Evolutionary conservation across 305 asterid genomes (phyloP).

Genomic region (Fraxinus latifolia): DNA sequence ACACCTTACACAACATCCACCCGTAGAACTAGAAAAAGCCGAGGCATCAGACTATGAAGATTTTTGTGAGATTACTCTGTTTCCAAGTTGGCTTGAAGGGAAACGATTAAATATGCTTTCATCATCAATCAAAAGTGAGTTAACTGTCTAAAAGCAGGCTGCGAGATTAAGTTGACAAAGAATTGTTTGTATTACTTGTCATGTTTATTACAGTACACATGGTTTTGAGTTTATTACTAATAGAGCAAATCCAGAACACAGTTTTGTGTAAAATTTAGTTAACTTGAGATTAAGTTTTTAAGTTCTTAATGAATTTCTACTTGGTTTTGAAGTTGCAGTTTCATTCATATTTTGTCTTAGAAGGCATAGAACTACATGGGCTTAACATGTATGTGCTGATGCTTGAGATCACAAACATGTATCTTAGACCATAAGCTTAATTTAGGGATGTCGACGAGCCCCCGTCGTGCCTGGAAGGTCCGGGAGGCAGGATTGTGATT

Average conservation of each 20-base stretch:
- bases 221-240: background rate
- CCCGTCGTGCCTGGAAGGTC: background rate
- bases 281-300: background rate
- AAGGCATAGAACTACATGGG: background rate
- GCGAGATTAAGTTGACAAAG: background rate
- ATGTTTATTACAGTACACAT: background rate
- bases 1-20: conserved; percentile 19
- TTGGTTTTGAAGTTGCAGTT: background rate
- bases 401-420: background rate
- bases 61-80: background rate
- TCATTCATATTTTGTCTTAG: background rate
- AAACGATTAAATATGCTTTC: background rate
- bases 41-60: conserved; percentile 10
- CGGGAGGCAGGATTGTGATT: background rate
- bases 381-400: background rate
- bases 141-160: background rate
- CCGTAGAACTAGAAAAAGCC: conserved; percentile 30
- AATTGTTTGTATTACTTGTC: background rate
- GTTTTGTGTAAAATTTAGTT: background rate
- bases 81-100: background rate
- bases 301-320: background rate
- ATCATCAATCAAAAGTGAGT: background rate
- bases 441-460: background rate
- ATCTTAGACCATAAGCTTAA: background rate
- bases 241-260: background rate